Base-by-base conservation (phyloP, 352 stramenopile genomes). In the Globisporangium okanoganense region DNA sequence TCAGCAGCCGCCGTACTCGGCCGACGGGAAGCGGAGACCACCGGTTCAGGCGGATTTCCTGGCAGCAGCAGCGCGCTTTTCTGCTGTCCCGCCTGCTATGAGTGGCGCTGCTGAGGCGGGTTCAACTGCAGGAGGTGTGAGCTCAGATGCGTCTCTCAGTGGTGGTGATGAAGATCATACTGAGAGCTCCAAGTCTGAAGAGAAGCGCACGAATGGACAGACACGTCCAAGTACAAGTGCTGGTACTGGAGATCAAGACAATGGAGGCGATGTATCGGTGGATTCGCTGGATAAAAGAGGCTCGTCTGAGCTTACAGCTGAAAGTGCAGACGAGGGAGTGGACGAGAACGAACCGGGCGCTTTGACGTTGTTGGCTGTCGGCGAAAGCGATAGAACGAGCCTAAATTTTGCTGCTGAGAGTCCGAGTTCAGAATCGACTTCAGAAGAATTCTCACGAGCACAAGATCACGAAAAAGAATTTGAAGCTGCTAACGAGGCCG, bases 1-100 rank as follows among this genome's bases (percentile, higher is more conserved):
- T 44, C 56, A 66, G 35, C 40, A 64, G 56, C 63, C 62, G 12
- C 67, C 72, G 24, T 49, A 71, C 41, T 65, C 71, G 22, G 67
- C 61, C 12, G 55, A 64, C n/a, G 59, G 60, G 12, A 73, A 70
- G 29, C 58, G 52, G 22, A 62, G 44, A 22, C 40, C 56, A 1
- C 9, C 25, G 5, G 29, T 29, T 4, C 53, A 22, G 14, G 33
- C 48, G 53, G 53, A 59, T 16, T 59, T 59, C 38, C 38, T 59
- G 20, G 25, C 1, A 57, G 45, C 40, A 43, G 38, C 22, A 29
- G 22, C 56, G 14, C 55, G n/a, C 55, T 45, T 16, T 22, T 24
- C 16, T 8, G 16, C 22, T 20, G 24, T 24, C 35, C 51, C 22
- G 25, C 10, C 8, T 2, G 2, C 8, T 36, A 2, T 27, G 12